Base-by-base conservation (phyloP, 2,329 filamentous ascomycete genomes). In the Sporothrix brunneoviolacea region DNA sequence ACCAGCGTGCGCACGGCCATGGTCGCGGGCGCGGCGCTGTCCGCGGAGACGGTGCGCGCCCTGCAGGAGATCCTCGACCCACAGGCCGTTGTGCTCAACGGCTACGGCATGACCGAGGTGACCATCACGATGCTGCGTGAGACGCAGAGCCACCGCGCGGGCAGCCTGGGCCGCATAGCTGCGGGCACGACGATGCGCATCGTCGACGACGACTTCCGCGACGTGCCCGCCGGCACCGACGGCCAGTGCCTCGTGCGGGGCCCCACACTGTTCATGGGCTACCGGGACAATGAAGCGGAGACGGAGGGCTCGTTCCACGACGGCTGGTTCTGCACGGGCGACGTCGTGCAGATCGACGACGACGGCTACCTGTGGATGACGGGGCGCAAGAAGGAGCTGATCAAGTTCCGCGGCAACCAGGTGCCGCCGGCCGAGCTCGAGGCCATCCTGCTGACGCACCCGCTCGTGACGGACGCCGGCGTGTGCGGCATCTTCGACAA, bases 21-120 rank as follows among this genome's bases (percentile, higher is more conserved):
- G 1, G 79, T 72, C 42, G 87, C 87, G 24, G 86, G 86, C 2
- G 88, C 88, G 7, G 86, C 87, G 1, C 67, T 87, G 6, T 68
- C 71, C 10, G 63, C 62, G 16, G 78, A 85, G 53, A 69, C 80
- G 7, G 72, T 70, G 51, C 70, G 73, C 10, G 79, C 84, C 56
- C 75, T 80, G 10, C 47, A 50, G 22, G 75, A 84, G 61, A 73
- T 69, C 22, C 27, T 55, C 61, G 81, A 49, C 81, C 81, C 71
- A 65, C 65, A 1, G 51, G 53, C 73, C 10, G 52, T 58, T 3
- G 57, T 75, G 8, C 68, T 71, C 61, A 87, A 91, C 64, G 88
- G 86, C 2, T 93, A 86, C 84, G 88, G 88, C 4, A 91, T 93
- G 88, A 91, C 88, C 1, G 88, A 93, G 63, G 69, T 76, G 2